Percentiles rank a stretch among this genome's conserved stretches.
Conservation (phyloP, 106 monocot genomes). For the Dendrobium catenatum region DNA sequence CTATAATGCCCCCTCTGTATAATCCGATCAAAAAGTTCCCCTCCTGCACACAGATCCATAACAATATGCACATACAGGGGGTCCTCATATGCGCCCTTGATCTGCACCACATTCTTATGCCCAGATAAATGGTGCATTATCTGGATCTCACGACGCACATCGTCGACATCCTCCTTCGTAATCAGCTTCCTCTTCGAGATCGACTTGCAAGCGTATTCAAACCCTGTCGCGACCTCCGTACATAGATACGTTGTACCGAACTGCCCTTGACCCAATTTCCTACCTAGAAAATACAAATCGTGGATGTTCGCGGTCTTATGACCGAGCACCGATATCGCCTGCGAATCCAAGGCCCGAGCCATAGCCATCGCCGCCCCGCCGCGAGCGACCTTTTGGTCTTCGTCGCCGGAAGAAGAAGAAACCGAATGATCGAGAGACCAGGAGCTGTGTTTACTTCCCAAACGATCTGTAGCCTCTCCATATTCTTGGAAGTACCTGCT, state of each 20-base stretch:
- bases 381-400: neutral
- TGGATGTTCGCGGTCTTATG: conserved; percentile 49
- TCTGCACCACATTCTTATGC: conserved; percentile 42
- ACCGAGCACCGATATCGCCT: conserved; percentile 29
- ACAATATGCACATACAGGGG: conserved; percentile 49
- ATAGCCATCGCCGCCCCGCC: conserved; percentile 1
- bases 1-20: conserved; percentile 60
- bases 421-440: neutral
- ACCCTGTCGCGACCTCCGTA: conserved; percentile 50
- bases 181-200: conserved; percentile 62
- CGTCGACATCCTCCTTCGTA: conserved; percentile 55
- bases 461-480: conserved; percentile 11
- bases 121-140: conserved; percentile 70
- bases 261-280: conserved; percentile 61
- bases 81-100: conserved; percentile 64
- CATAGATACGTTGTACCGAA: conserved; percentile 58
- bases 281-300: conserved; percentile 42
- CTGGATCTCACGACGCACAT: conserved; percentile 67
- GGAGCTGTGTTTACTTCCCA: neutral
- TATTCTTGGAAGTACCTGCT: conserved; percentile 14
- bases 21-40: conserved; percentile 66
- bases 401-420: neutral
- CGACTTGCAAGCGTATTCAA: conserved; percentile 64
- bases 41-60: conserved; percentile 63
- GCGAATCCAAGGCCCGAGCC: conserved; percentile 23